Evolutionary conservation across 164 flowering plant genomes (phyloP).

Genomic region (Taxillus chinensis): DNA sequence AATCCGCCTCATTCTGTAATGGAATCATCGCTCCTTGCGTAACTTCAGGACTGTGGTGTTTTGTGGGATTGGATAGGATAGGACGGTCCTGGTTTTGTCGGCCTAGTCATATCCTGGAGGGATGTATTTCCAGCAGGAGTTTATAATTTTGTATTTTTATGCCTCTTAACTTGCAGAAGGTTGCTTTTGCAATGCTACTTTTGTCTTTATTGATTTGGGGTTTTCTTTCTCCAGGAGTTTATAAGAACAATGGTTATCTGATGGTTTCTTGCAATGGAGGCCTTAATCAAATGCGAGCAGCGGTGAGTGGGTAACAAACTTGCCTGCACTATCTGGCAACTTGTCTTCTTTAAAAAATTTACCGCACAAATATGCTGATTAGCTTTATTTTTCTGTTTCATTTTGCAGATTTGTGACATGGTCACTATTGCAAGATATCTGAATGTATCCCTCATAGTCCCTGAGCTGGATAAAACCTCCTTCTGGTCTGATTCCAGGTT

Average conservation of each 20-base stretch:
- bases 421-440: constrained; percentile 84
- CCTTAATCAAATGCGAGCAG: constrained; percentile 91
- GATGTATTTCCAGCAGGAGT: too few species aligned
- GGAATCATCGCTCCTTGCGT: too few species aligned
- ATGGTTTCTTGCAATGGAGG: constrained; percentile 96
- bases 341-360: not conserved
- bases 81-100: too few species aligned
- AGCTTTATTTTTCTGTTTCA: not conserved
- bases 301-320: constrained; percentile 36
- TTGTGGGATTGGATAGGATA: too few species aligned
- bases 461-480: constrained; percentile 90
- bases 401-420: constrained; percentile 89
- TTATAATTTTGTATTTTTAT: too few species aligned
- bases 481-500: constrained; percentile 97
- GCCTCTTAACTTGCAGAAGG: not conserved
- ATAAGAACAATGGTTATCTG: constrained; percentile 86
- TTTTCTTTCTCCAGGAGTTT: constrained; percentile 41
- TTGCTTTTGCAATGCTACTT: not conserved
- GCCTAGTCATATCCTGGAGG: too few species aligned
- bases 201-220: not conserved
- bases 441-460: constrained; percentile 85
- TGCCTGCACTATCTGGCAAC: not conserved
- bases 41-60: too few species aligned
- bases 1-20: too few species aligned
- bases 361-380: not conserved